Evolutionary conservation across 208 protist genomes (phyloP), one percentile per base, ranked within the genome.

Genomic region (Trypanosoma melophagium): DNA sequence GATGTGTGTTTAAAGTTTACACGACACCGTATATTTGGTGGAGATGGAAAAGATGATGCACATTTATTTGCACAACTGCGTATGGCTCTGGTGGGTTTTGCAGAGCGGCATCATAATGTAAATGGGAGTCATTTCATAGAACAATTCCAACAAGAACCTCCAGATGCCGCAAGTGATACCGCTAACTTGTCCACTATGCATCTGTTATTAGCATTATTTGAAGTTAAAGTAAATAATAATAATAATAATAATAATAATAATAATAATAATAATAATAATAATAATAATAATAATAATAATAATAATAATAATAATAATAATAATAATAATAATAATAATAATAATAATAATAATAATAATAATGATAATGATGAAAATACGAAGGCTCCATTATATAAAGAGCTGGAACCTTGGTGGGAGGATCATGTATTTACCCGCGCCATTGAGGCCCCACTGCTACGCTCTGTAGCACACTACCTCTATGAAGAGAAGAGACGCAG

Each of bases 381-480:
- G n/a, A n/a, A n/a, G n/a, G n/a, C n/a, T n/a, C n/a, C n/a, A n/a
- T n/a, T n/a, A n/a, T n/a, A n/a, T n/a, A 53, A 75, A 19, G 50
- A 24, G 7, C 19, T 13, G 9, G 22, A 59, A 41, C 42, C 44
- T 19, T 94, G 89, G 89, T 95, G 80, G 78, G 42, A 68, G 21
- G 83, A 93, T 47, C 55, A 74, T 55, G 52, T 42, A 38, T 88
- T 92, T 70, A 86, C 86, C 13, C 54, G 52, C 9, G 79, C 74
- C 0, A 54, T 94, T 41, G 79, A 93, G 55, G n/a, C 24, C 3
- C 83, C 87, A 17, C 65, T 94, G 40, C 51, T 94, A 42, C 77
- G 80, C 19, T 89, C 81, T 62, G 77, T 88, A 2, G 85, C 86
- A 4, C 70, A 83, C 57, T 96, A 96, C 65, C 74, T 96, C 0